Conservation (phyloP, 2,329 filamentous ascomycete species). For the Graphilbum ipis-grandicollis region DNA sequence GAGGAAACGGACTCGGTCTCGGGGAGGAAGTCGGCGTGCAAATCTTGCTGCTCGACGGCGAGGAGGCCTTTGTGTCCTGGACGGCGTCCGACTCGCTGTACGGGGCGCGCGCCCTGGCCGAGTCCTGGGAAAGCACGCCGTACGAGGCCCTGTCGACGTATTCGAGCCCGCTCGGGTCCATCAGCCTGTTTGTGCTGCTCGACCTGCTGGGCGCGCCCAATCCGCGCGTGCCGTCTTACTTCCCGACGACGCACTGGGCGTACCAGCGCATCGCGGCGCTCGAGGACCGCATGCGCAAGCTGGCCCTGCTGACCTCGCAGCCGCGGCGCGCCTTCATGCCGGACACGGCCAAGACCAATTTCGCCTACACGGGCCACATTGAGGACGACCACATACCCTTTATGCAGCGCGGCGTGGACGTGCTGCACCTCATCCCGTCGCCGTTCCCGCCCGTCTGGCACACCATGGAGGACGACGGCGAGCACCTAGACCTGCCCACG, state of each 20-base stretch:
- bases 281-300: conserved; percentile 43
- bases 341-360: conserved; percentile 37
- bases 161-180: conserved; percentile 56
- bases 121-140: conserved; percentile 56
- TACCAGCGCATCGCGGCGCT: conserved; percentile 49
- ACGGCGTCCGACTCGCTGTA: conserved; percentile 71
- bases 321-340: conserved; percentile 42
- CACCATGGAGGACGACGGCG: conserved; percentile 62
- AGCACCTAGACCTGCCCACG: conserved; percentile 64
- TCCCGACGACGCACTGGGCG: conserved; percentile 67
- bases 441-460: conserved; percentile 84
- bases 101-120: conserved; percentile 63
- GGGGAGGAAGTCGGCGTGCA: conserved; percentile 73
- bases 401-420: conserved; percentile 66
- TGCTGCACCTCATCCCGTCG: conserved; percentile 75
- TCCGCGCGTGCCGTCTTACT: conserved; percentile 57
- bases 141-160: conserved; percentile 61
- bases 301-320: conserved; percentile 31
- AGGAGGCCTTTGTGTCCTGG: conserved; percentile 81
- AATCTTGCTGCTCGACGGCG: conserved; percentile 78
- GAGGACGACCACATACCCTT: conserved; percentile 90
- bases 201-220: conserved; percentile 41
- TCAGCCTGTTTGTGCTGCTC: conserved; percentile 46
- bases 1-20: conserved; percentile 32
- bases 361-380: conserved; percentile 36